Base-by-base conservation (phyloP, 441 rosid species). In the Euphorbia celastroides region DNA sequence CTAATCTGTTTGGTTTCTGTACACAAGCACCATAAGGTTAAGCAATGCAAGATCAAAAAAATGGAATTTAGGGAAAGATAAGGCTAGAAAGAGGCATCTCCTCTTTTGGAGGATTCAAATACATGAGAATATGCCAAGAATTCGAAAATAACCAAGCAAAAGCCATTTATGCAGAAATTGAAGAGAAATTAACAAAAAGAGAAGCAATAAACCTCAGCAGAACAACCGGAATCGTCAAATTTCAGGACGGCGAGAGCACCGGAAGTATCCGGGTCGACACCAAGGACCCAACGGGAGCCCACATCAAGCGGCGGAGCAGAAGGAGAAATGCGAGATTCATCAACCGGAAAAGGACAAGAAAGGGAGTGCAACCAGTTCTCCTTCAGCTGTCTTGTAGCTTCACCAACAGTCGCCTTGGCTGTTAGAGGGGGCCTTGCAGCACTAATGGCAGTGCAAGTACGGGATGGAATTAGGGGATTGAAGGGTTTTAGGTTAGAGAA, bases 221-320 rank as follows among this genome's bases (percentile, higher is more conserved):
- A 79, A 70, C 72, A 80, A 60, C 81, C 87, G 25, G 71, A 57
- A 19, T 81, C 80, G 36, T 79, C 78, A 23, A 66, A 19, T 75
- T 76, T 88, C 78, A 89, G 69, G 60, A 89, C 62, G 20, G 98
- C 90, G 69, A 92, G 55, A 6, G 96, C 93, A 60, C 96, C 98
- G 7, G 89, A 88, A 68, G 81, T 59, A 71, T 92, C 93, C 19
- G 95, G 98, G 82, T 92, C 96, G 60, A 92, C 32, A 50, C 98
- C 96, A 28, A 89, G 32, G 70, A 82, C 83, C 83, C 83, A 89
- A 19, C 65, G 57, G 60, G 85, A 73, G 54, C 75, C 81, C 60
- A 42, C 61, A 72, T 68, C 65, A 66, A 27, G 51, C 41, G 14
- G 69, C 32, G 57, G 60, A 30, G 26, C 25, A 25, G n/a, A 31